These are phyloP conservation scores for Myxozyma sirexii DNA, from an alignment of 805 yeast genomes.

Conservation along the genomic window DNA sequence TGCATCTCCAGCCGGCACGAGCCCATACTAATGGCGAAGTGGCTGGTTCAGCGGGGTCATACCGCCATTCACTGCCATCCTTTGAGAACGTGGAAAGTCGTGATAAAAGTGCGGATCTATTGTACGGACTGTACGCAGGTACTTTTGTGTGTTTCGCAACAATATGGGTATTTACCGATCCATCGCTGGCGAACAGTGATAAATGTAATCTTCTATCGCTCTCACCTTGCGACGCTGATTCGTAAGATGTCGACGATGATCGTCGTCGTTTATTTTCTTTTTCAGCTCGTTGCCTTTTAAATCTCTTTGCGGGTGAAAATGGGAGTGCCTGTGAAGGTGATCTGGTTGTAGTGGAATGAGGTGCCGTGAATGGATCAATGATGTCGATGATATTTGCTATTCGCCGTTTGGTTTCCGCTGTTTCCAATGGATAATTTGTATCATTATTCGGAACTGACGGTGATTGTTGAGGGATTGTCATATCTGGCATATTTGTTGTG, in stretches of 20 bases:
- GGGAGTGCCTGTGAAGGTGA: background rate
- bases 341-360: background rate
- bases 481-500: background rate
- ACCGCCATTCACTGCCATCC: constrained; percentile 1
- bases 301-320: constrained; percentile 23
- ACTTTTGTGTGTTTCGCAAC: background rate
- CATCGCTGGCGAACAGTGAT: background rate
- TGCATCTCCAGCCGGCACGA: constrained; percentile 28
- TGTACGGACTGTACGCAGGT: constrained; percentile 30
- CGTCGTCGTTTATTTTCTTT: constrained; percentile 1
- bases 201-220: background rate
- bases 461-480: background rate
- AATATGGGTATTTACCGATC: background rate
- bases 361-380: constrained; percentile 2
- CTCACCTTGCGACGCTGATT: background rate
- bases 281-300: constrained; percentile 17
- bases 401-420: background rate
- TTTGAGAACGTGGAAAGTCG: constrained; percentile 26
- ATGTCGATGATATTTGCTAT: constrained; percentile 1
- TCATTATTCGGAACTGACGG: background rate
- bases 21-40: constrained; percentile 28
- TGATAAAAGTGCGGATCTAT: constrained; percentile 15
- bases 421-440: background rate
- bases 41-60: constrained; percentile 14
- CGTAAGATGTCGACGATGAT: background rate